phyloP scores from a whole-genome alignment of 106 monocot genomes.

The Gastrodia elata region DNA sequence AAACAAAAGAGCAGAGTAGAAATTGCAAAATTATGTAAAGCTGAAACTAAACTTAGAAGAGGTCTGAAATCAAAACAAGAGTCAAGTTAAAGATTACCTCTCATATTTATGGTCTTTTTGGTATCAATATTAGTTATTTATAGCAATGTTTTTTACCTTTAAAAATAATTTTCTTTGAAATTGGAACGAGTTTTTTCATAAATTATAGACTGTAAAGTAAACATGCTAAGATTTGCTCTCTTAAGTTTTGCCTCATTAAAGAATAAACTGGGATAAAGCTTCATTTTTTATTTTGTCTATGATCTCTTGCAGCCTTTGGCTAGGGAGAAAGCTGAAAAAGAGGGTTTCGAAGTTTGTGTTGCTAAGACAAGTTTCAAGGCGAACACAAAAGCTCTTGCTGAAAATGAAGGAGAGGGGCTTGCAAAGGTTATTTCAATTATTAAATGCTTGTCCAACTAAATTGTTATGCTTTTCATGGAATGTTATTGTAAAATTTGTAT shows the following conservation, averaged over 20 bases:
- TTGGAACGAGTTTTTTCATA: not conserved
- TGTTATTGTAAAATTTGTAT: not conserved
- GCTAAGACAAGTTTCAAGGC: slow-evolving; percentile 98
- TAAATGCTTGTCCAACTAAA: not conserved
- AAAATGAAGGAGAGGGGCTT: slow-evolving; percentile 97
- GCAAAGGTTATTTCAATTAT: slow-evolving; percentile 64
- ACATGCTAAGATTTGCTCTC: not conserved
- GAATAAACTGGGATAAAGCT: not conserved
- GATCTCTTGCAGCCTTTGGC: slow-evolving; percentile 80
- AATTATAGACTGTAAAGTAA: not conserved
- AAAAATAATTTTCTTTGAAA: not conserved
- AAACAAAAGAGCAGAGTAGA: too few relatives aligned
- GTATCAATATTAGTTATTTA: not conserved
- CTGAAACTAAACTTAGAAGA: not conserved
- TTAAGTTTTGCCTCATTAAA: slow-evolving; percentile 3
- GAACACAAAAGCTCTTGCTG: slow-evolving; percentile 94
- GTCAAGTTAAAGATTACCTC: not conserved
- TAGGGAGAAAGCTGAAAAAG: slow-evolving; percentile 79
- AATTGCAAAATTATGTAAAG: too few relatives aligned
- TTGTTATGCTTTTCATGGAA: not conserved
- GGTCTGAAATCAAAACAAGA: not conserved
- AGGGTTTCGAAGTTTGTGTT: slow-evolving; percentile 72
- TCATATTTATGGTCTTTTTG: not conserved
- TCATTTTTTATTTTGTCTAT: not conserved
- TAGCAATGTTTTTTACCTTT: not conserved